These are phyloP conservation scores for Ogataea angusta DNA, from an alignment of 805 yeast genomes.

Conservation along the genomic window DNA sequence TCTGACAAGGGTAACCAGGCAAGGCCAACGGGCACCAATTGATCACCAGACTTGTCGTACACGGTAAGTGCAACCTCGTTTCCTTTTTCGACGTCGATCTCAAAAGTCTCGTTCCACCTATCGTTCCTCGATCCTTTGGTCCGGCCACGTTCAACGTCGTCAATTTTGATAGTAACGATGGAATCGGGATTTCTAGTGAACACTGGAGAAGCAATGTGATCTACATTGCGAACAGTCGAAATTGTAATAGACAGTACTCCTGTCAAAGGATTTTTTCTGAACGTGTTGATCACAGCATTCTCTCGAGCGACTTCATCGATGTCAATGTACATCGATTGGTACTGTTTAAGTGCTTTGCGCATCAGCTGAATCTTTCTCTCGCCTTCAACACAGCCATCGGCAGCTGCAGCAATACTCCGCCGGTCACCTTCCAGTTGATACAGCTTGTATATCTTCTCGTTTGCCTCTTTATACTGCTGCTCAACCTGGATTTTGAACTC, in stretches of 20 bases:
- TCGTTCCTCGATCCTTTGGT: constrained; percentile 75
- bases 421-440: constrained; percentile 91
- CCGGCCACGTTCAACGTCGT: constrained; percentile 78
- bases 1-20: constrained; percentile 90
- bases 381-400: constrained; percentile 79
- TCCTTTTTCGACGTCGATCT: constrained; percentile 80
- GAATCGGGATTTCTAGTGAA: constrained; percentile 79
- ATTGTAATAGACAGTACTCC: constrained; percentile 77
- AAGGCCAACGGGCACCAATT: constrained; percentile 81
- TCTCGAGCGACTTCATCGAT: constrained; percentile 65
- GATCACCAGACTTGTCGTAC: constrained; percentile 71
- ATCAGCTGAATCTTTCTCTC: constrained; percentile 81
- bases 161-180: constrained; percentile 73
- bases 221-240: constrained; percentile 80
- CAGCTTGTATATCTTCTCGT: constrained; percentile 80
- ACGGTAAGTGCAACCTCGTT: constrained; percentile 88
- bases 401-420: constrained; percentile 80
- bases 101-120: constrained; percentile 80
- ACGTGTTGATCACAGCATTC: constrained; percentile 62
- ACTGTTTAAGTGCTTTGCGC: constrained; percentile 78
- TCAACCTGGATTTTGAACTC: constrained; percentile 94
- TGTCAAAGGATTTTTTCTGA: constrained; percentile 77
- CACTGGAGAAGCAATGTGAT: constrained; percentile 85
- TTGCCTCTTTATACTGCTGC: constrained; percentile 88
- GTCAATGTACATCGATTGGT: constrained; percentile 81